Base-by-base conservation (phyloP, 306 rosid species). In the Vigna reflexopilosa region DNA sequence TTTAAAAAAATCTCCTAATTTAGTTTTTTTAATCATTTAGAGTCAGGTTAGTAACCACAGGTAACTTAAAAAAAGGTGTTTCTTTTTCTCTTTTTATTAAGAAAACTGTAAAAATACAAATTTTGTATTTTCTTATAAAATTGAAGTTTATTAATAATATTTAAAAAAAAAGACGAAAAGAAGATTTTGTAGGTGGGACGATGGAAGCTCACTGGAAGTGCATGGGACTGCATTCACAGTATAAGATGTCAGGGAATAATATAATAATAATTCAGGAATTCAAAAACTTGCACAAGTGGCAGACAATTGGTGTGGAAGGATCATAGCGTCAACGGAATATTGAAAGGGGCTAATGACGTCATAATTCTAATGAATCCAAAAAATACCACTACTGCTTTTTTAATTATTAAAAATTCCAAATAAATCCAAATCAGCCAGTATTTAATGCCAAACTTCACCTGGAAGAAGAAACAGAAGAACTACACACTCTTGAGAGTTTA, bases 261-360 rank as follows among this genome's bases (percentile, higher is more conserved):
- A 38, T 28, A 30, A 14, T 15, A 57, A 22, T 28, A 38, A 36
- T 64, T 9, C 4, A 36, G 3, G 49, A 64, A 64, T 36, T 64
- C 28, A 48, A 64, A 64, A 64, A 17, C 12, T 64, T 64, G 70
- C 48, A n/a, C 48, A 64, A 64, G 70, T 64, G 70, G 70, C 70
- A 38, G 70, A 64, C 70, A 64, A 38, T 38, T 64, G 47, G 38
- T 64, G 70, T 17, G 70, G 70, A 36, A 64, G 49, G 70, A 64
- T 64, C n/a, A 64, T 64, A 64, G 50, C 50, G 50, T 64, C 70
- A 38, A 64, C 50, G 70, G 70, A 64, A 64, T 64, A 36, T 64
- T 64, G 70, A 64, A 64, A 64, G 70, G 12, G 50, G 70, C 9
- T 1, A 7, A 36, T 64, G 50, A 64, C 70, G 50, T 64, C 49